Conservation (phyloP, 1,139 yeast species). For the Spencermartinsiella ligniputridi region DNA sequence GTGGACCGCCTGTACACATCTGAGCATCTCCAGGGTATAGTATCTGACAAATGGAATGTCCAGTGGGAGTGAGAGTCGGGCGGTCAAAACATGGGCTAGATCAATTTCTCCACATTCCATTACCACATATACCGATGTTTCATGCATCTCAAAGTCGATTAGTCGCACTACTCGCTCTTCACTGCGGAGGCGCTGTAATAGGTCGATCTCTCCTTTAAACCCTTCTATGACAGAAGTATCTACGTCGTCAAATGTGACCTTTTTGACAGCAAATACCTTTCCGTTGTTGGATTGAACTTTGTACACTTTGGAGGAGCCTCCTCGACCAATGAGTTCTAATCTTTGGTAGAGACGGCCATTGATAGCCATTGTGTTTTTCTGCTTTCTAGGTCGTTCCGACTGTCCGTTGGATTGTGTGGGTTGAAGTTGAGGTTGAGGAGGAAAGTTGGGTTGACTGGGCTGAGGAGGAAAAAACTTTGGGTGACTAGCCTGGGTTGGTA, state of each 20-base stretch:
- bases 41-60: conserved; percentile 78
- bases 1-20: conserved; percentile 86
- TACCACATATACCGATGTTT: conserved; percentile 62
- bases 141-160: conserved; percentile 66
- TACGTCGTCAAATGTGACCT: conserved; percentile 67
- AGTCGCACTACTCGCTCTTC: conserved; percentile 74
- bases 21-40: conserved; percentile 73
- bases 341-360: conserved; percentile 68
- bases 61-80: conserved; percentile 47
- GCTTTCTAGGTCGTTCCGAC: conserved; percentile 12
- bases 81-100: conserved; percentile 73
- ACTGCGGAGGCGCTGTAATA: conserved; percentile 55
- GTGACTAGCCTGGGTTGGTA: not conserved
- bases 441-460: not conserved
- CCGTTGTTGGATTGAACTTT: conserved; percentile 57
- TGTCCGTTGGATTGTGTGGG: not conserved
- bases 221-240: conserved; percentile 71
- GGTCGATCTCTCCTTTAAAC: conserved; percentile 85
- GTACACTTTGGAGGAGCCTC: conserved; percentile 92
- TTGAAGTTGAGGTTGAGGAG: not conserved
- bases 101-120: conserved; percentile 98
- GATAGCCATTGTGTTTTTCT: conserved; percentile 35
- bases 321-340: conserved; percentile 77
- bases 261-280: conserved; percentile 71
- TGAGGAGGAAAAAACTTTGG: not conserved